Base-by-base conservation (phyloP, 371 early-diverging fungal genomes). In the Mucor racemosus region DNA sequence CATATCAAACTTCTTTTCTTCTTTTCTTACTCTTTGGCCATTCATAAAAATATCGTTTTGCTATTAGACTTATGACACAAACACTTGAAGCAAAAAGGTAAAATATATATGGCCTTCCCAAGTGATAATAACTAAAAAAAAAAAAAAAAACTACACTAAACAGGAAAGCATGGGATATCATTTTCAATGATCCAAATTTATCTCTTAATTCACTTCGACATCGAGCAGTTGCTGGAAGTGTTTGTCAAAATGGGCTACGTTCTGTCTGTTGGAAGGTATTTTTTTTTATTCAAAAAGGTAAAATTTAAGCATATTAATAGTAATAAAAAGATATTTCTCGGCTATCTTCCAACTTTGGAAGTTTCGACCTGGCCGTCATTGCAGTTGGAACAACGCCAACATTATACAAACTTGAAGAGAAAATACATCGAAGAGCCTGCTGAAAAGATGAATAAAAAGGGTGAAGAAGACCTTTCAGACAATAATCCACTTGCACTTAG, bases 401-500 rank as follows among this genome's bases (percentile, higher is more conserved):
- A 82, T 36, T 95, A 94, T 68, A 75, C 76, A 15, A 84, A 90
- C 34, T 76, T 94, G 55, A 87, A 86, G 67, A 68, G 73, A 54
- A 82, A 86, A 50, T 90, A 86, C 67, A 89, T 93, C 59, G 86
- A 86, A n/a, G 89, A 89, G 62, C 92, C 93, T 0, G 76, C 77
- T 44, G 77, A 84, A 44, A 75, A 59, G 64, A 77, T 69, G 79
- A 74, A 60, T 35, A 78, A 68, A 64, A 75, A 60, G 69, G 75
- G 31, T 56, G 79, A 60, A 39, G 74, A 69, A 7, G 86, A 91
- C 68, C 77, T 89, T 55, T 82, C 77, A 2, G 80, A 87, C 42
- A 92, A 95, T 69, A 93, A 97, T 69, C 97, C 97, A 7, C 84
- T 97, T 46, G 90, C 92, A 57, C 72, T 93, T 57, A 92, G 88